These are phyloP conservation scores for Penicillium manginii DNA, from an alignment of 495 filamentous ascomycete species.

Conservation along the genomic window DNA sequence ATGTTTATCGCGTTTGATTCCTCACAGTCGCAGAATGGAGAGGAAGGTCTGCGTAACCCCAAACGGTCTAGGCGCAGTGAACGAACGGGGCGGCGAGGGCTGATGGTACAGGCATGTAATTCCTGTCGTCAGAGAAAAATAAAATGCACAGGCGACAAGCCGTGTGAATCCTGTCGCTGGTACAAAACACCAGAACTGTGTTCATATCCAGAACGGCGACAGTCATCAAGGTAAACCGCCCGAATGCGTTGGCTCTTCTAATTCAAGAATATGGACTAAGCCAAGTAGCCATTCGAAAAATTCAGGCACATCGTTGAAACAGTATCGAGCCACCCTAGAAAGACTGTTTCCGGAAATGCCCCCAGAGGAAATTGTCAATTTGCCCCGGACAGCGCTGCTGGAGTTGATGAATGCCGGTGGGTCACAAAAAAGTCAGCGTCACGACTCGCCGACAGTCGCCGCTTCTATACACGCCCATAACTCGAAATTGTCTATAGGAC, in stretches of 20 bases:
- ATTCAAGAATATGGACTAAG: slow-evolving; percentile 3
- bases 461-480: slow-evolving; percentile 14
- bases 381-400: slow-evolving; percentile 22
- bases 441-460: slow-evolving; percentile 13
- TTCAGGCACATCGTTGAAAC: background rate
- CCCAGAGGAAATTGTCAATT: slow-evolving; percentile 19
- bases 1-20: slow-evolving; percentile 25
- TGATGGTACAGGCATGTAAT: slow-evolving; percentile 16
- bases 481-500: slow-evolving; percentile 17
- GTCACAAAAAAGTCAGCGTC: slow-evolving; percentile 10
- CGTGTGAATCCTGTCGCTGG: slow-evolving; percentile 33
- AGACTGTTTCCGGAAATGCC: slow-evolving; percentile 23
- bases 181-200: slow-evolving; percentile 27
- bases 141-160: slow-evolving; percentile 30
- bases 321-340: slow-evolving; percentile 17
- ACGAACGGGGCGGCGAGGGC: slow-evolving; percentile 12
- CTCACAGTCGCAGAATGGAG: slow-evolving; percentile 6
- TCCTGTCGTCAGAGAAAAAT: slow-evolving; percentile 33
- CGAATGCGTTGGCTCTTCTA: background rate
- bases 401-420: slow-evolving; percentile 14
- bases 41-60: slow-evolving; percentile 16
- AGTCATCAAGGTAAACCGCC: slow-evolving; percentile 15
- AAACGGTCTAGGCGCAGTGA: slow-evolving; percentile 14
- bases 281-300: slow-evolving; percentile 16
- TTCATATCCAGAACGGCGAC: slow-evolving; percentile 16